phyloP scores from a whole-genome alignment of 257 asterid genomes.

The Buddleja alternifolia region DNA sequence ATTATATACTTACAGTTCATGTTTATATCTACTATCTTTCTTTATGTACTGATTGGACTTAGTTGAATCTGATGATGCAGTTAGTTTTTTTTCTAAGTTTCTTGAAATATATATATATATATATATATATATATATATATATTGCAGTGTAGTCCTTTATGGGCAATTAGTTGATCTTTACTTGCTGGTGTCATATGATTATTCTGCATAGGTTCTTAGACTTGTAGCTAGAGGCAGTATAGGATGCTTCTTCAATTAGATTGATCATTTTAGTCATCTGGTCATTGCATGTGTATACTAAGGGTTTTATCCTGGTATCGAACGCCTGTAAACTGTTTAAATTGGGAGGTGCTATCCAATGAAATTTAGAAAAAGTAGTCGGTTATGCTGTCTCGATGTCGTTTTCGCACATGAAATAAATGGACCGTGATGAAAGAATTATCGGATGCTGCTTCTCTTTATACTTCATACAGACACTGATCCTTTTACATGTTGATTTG shows the following conservation, averaged over 20 bases:
- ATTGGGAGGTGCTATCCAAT: conserved; percentile 1
- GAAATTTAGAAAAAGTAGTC: not conserved
- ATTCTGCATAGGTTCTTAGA: not conserved
- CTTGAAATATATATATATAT: no score
- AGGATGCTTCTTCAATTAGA: conserved; percentile 20
- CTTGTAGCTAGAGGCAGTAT: not conserved
- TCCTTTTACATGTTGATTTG: not conserved
- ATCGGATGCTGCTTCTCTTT: no score
- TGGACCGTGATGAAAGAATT: no score
- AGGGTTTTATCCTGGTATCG: no score
- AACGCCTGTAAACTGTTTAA: conserved; percentile 14
- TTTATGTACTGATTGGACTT: conserved; percentile 19
- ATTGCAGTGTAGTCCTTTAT: conserved; percentile 13
- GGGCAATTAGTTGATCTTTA: conserved; percentile 3
- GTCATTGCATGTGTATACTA: not conserved
- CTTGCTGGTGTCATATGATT: conserved; percentile 8
- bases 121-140: no score
- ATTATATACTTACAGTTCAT: conserved; percentile 8
- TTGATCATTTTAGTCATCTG: conserved; percentile 1
- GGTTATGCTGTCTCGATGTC: not conserved
- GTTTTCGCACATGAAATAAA: no score
- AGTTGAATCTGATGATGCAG: conserved; percentile 1
- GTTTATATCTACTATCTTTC: not conserved
- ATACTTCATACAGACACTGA: conserved; percentile 18
- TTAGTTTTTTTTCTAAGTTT: conserved; percentile 22